Conservation (phyloP, 345 rosid genomes). For the Citrus unshiu region DNA sequence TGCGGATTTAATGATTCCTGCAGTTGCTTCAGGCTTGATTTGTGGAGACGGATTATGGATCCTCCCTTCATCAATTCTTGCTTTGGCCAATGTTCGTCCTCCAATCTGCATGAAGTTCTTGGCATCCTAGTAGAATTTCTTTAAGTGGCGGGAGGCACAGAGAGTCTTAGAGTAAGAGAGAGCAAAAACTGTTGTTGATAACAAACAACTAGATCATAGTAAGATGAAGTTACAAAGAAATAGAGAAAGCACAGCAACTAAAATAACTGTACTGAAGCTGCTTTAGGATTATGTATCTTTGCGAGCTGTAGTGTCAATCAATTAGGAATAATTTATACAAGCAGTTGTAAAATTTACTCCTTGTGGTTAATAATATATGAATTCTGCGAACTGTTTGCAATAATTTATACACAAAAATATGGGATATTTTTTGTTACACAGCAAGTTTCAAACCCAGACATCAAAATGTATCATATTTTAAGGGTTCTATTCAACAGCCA, state of each 20-base stretch:
- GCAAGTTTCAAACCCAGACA: not conserved
- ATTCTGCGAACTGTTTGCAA: not conserved
- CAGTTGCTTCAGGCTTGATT: constrained; percentile 87
- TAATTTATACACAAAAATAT: not conserved
- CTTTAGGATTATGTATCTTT: not conserved
- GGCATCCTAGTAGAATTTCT: constrained; percentile 18
- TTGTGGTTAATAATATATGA: not conserved
- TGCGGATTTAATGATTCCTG: constrained; percentile 72
- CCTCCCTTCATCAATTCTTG: constrained; percentile 76
- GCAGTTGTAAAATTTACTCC: not conserved
- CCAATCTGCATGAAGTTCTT: constrained; percentile 82
- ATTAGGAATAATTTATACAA: not conserved
- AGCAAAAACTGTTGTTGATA: not conserved
- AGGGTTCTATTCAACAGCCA: not conserved
- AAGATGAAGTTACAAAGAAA: not conserved
- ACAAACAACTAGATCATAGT: not conserved
- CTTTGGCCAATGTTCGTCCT: constrained; percentile 62
- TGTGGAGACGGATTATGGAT: constrained; percentile 97
- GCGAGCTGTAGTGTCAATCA: not conserved
- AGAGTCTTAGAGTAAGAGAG: not conserved
- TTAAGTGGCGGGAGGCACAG: too few species aligned
- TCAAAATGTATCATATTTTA: too few species aligned
- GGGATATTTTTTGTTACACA: not conserved
- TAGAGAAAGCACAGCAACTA: not conserved
- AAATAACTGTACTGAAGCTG: not conserved